These are phyloP conservation scores for Cladophialophora bantiana DNA, from an alignment of 2,329 filamentous ascomycete species.

Conservation along the genomic window DNA sequence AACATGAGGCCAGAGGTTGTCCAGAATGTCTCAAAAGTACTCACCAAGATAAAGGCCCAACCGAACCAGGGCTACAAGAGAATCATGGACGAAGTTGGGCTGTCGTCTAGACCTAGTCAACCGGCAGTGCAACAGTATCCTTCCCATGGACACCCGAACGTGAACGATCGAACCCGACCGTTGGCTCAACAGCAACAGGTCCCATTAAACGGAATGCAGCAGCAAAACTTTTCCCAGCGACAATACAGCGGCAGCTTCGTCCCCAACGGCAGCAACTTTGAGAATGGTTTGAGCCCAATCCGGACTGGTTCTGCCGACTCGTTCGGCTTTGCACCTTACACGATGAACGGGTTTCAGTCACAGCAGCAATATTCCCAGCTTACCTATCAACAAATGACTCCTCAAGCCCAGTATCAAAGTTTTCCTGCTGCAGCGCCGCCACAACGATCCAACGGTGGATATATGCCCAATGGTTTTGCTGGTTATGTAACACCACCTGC, in stretches of 20 bases:
- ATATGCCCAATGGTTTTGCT: conserved; percentile 52
- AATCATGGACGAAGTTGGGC: conserved; percentile 95
- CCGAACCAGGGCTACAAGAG: conserved; percentile 97
- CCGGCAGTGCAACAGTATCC: conserved; percentile 50
- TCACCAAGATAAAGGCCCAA: conserved; percentile 89
- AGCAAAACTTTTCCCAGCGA: conserved; percentile 47
- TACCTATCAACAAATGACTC: conserved; percentile 51
- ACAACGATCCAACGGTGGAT: conserved; percentile 52
- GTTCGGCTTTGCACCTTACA: conserved; percentile 50
- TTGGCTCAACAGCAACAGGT: conserved; percentile 50
- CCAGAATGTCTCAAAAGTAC: conserved; percentile 87
- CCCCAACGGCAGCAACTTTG: conserved; percentile 47
- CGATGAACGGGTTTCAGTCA: conserved; percentile 46
- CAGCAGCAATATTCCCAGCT: conserved; percentile 50
- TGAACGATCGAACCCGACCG: conserved; percentile 53
- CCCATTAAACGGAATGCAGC: conserved; percentile 42
- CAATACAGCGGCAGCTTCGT: conserved; percentile 53
- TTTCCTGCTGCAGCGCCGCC: conserved; percentile 55
- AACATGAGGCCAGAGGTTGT: conserved; percentile 84
- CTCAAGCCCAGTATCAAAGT: conserved; percentile 65
- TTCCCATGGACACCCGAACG: conserved; percentile 45
- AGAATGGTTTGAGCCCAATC: conserved; percentile 46
- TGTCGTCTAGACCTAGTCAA: conserved; percentile 63
- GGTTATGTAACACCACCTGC: conserved; percentile 53
- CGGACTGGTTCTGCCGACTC: conserved; percentile 47